These are phyloP conservation scores for Cantharellus cinnabarinus DNA, from an alignment of 768 basidiomycete genomes.

Conservation along the genomic window DNA sequence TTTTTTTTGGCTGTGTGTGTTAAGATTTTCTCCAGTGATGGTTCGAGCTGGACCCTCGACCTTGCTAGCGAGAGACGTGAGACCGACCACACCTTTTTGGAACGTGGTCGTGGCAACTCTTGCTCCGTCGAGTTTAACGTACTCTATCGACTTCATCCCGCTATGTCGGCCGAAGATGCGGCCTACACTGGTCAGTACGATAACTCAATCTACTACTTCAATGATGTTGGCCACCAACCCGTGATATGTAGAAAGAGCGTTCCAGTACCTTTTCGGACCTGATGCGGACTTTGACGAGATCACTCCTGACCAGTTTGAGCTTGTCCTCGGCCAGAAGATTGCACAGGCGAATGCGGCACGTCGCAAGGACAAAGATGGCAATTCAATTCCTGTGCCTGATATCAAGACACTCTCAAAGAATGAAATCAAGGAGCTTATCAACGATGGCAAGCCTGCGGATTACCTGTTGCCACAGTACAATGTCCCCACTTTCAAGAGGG, in stretches of 20 bases:
- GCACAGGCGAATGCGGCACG: background rate
- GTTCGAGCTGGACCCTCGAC: slow-evolving; percentile 1
- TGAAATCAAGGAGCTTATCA: background rate
- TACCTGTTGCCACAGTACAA: background rate
- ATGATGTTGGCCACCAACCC: no score
- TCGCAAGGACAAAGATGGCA: background rate
- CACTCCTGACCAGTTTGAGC: background rate
- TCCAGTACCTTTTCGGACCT: background rate
- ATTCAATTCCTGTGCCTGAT: background rate
- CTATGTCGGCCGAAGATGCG: slow-evolving; percentile 7
- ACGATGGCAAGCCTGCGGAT: background rate
- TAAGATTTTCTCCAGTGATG: background rate
- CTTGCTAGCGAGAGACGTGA: slow-evolving; percentile 3
- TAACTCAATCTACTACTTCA: background rate
- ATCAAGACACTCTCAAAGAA: background rate
- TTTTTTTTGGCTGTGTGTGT: background rate
- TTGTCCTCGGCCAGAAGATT: background rate
- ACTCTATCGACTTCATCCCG: slow-evolving; percentile 9
- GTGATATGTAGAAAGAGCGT: background rate
- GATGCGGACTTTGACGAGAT: slow-evolving; percentile 4
- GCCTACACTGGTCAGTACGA: slow-evolving; percentile 3
- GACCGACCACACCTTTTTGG: slow-evolving; percentile 27
- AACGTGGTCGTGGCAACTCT: slow-evolving; percentile 26
- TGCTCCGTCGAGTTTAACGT: slow-evolving; percentile 10
- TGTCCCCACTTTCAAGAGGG: background rate